Percentiles rank a stretch among this genome's conserved stretches.
Conservation (phyloP, 2,329 filamentous ascomycete species). For the Monosporascus sp. region DNA sequence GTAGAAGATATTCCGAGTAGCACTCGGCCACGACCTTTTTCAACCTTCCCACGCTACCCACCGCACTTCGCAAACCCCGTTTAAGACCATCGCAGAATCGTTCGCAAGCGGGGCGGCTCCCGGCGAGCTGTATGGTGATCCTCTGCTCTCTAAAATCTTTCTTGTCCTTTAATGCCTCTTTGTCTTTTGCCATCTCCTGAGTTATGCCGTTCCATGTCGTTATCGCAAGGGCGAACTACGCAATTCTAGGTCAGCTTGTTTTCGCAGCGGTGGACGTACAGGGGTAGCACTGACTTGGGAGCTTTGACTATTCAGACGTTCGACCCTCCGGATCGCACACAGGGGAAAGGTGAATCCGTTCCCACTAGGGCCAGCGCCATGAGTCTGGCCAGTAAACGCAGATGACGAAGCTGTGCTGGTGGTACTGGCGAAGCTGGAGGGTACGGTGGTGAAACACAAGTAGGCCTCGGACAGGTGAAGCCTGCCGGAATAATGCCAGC, state of each 20-base stretch:
- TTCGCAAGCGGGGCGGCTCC: conserved; percentile 83
- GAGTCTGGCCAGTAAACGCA: conserved; percentile 85
- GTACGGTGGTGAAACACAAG: conserved; percentile 93
- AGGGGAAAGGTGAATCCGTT: conserved; percentile 95
- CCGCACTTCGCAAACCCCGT: conserved; percentile 77
- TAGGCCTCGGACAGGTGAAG: conserved; percentile 91
- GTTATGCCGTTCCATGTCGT: conserved; percentile 86
- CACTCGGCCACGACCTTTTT: conserved; percentile 75
- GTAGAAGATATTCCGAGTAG: conserved; percentile 82
- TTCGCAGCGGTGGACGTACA: background rate
- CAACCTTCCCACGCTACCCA: conserved; percentile 82
- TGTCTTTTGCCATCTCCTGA: conserved; percentile 42
- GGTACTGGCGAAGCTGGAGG: conserved; percentile 77
- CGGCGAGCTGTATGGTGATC: conserved; percentile 86
- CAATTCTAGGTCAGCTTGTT: conserved; percentile 13
- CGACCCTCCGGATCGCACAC: conserved; percentile 85
- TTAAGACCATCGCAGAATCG: conserved; percentile 95
- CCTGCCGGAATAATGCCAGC: conserved; percentile 87
- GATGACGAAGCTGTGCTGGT: conserved; percentile 76
- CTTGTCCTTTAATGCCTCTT: conserved; percentile 33
- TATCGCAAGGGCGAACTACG: conserved; percentile 80
- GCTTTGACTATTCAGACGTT: conserved; percentile 86
- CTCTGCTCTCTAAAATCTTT: conserved; percentile 62
- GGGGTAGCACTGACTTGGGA: conserved; percentile 52
- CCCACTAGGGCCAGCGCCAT: conserved; percentile 85